Conservation (phyloP, 345 rosid genomes). For the Lenwebbia sp. region DNA sequence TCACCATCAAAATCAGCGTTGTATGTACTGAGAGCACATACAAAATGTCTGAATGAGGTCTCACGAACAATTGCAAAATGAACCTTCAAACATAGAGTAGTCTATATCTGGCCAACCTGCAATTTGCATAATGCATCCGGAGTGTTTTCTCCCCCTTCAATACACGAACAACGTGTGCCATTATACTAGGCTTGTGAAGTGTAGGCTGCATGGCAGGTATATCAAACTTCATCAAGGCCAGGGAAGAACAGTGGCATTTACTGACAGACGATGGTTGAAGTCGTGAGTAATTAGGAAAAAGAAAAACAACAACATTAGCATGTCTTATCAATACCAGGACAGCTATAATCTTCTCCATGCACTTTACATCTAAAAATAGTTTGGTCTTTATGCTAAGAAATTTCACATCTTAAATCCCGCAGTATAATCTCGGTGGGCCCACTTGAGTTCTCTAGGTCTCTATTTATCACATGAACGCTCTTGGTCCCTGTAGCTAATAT, state of each 20-base stretch:
- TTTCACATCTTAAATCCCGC: neutral
- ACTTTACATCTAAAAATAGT: neutral
- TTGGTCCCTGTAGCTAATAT: neutral
- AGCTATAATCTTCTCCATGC: neutral
- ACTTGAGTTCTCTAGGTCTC: neutral
- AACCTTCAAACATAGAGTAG: neutral
- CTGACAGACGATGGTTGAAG: neutral
- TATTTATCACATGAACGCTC: neutral
- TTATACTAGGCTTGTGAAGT: conserved; percentile 94
- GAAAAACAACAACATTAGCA: neutral
- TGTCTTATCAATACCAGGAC: neutral
- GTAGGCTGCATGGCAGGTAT: conserved; percentile 68
- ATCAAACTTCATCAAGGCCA: neutral
- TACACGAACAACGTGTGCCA: conserved; percentile 95
- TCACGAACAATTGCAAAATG: neutral
- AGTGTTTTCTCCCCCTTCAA: conserved; percentile 90
- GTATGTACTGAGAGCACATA: conserved; percentile 60
- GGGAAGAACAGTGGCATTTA: neutral
- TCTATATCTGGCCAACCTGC: conserved; percentile 45
- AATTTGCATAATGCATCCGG: conserved; percentile 98
- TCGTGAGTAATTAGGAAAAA: neutral
- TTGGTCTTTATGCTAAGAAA: neutral
- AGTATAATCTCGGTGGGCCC: neutral
- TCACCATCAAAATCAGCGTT: conserved; percentile 99
- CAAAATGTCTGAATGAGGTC: neutral